Percentiles rank a stretch among this genome's conserved stretches.
Conservation (phyloP, 768 basidiomycete species). For the Infundibulicybe gibba region DNA sequence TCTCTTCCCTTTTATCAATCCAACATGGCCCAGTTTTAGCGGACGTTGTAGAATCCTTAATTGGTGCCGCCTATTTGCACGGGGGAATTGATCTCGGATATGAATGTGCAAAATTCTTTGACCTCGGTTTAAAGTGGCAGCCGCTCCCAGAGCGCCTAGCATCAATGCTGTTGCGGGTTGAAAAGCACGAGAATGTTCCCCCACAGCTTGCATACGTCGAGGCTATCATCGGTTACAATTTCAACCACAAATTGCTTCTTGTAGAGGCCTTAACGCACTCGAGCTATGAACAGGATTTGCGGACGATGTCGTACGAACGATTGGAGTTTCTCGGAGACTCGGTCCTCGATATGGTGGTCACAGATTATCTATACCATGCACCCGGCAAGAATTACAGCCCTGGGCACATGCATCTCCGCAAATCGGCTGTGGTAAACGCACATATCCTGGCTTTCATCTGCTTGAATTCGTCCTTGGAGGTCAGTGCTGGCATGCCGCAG, state of each 20-base stretch:
- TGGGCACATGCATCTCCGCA: constrained; percentile 64
- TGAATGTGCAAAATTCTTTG: constrained; percentile 56
- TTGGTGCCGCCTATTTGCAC: constrained; percentile 74
- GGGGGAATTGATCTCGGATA: constrained; percentile 61
- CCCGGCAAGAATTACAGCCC: constrained; percentile 65
- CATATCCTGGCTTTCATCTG: constrained; percentile 72
- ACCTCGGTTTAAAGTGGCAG: constrained; percentile 58
- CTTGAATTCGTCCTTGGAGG: constrained; percentile 37
- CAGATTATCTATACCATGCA: constrained; percentile 62
- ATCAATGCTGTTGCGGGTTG: constrained; percentile 38
- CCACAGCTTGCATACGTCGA: constrained; percentile 55
- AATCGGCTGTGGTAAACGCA: constrained; percentile 68
- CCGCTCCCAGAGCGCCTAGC: constrained; percentile 44
- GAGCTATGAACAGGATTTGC: constrained; percentile 57
- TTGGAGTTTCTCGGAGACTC: constrained; percentile 79
- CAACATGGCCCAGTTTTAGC: constrained; percentile 49
- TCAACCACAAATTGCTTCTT: constrained; percentile 56
- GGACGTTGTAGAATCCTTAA: constrained; percentile 80
- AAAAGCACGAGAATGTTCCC: constrained; percentile 33
- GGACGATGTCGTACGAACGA: constrained; percentile 70
- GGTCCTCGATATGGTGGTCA: constrained; percentile 73
- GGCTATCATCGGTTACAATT: constrained; percentile 64
- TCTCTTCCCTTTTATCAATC: background rate
- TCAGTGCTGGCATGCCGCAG: constrained; percentile 50
- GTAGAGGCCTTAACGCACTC: constrained; percentile 75